Percentiles rank a stretch among this genome's conserved stretches.
phyloP scores from a whole-genome alignment of 352 stramenopile species.

The Globisporangium nunn region DNA sequence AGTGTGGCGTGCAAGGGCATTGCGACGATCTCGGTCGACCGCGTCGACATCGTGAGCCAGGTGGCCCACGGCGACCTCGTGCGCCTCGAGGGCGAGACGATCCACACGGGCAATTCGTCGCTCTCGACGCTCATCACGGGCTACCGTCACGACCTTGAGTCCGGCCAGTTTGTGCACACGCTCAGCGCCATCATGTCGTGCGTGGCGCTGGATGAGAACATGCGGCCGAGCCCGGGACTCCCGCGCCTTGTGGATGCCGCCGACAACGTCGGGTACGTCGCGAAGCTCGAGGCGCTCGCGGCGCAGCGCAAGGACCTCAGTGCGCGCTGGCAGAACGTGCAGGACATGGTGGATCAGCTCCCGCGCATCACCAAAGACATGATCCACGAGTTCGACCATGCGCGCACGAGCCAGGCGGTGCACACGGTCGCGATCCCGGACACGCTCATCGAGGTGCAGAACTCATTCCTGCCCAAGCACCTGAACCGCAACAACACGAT shows the following conservation, averaged over 20 bases:
- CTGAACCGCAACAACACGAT: conserved; percentile 35
- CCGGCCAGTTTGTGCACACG: conserved; percentile 58
- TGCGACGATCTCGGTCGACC: conserved; percentile 60
- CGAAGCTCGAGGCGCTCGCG: conserved; percentile 44
- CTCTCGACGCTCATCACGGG: conserved; percentile 55
- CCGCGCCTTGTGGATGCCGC: conserved; percentile 33
- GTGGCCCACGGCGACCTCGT: conserved; percentile 60
- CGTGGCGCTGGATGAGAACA: conserved; percentile 59
- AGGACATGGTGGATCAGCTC: conserved; percentile 59
- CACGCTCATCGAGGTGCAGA: conserved; percentile 68
- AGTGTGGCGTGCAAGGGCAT: conserved; percentile 51
- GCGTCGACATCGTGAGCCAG: conserved; percentile 57
- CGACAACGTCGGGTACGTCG: conserved; percentile 32
- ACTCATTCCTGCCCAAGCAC: conserved; percentile 68
- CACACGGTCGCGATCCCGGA: conserved; percentile 46
- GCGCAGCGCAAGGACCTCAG: conserved; percentile 60
- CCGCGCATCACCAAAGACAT: conserved; percentile 53
- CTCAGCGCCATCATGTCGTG: conserved; percentile 68
- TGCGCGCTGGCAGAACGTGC: conserved; percentile 47
- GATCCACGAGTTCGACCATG: conserved; percentile 38
- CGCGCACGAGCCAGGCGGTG: conserved; percentile 21
- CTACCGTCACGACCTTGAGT: conserved; percentile 60
- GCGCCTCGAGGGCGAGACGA: conserved; percentile 53
- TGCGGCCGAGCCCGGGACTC: conserved; percentile 42
- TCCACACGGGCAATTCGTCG: conserved; percentile 52